Evolutionary conservation across 768 basidiomycete genomes (phyloP).

Genomic region (Suillus luteus): DNA sequence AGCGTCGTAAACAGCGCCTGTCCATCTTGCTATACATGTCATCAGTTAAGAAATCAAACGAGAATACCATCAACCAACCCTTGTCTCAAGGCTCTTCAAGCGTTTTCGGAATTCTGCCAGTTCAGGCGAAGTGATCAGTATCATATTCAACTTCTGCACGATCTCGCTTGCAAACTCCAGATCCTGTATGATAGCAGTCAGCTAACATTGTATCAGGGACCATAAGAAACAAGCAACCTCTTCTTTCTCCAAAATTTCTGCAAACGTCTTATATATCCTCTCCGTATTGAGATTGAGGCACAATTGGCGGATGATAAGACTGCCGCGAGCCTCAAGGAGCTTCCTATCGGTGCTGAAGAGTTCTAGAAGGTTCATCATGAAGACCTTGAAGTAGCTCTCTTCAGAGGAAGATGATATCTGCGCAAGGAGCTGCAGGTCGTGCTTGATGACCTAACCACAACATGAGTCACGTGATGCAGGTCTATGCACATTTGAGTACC

Average conservation of each 20-base stretch:
- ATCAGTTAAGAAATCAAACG: slow-evolving; percentile 4
- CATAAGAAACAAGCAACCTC: slow-evolving; percentile 58
- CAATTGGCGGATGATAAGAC: slow-evolving; percentile 92
- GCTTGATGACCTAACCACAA: slow-evolving; percentile 79
- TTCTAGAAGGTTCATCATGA: slow-evolving; percentile 94
- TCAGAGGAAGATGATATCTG: slow-evolving; percentile 97
- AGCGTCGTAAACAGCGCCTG: slow-evolving; percentile 93
- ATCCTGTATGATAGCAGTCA: slow-evolving; percentile 55
- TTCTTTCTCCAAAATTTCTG: slow-evolving; percentile 97
- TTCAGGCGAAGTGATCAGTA: slow-evolving; percentile 94
- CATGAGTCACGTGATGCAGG: slow-evolving; percentile 8
- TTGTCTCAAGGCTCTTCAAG: slow-evolving; percentile 89
- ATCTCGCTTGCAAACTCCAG: slow-evolving; percentile 97
- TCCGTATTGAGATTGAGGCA: slow-evolving; percentile 95
- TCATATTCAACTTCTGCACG: slow-evolving; percentile 96
- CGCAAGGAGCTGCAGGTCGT: slow-evolving; percentile 92
- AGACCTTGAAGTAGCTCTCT: slow-evolving; percentile 92
- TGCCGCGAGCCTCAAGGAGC: slow-evolving; percentile 88
- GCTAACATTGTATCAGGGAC: neutral
- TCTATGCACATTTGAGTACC: slow-evolving; percentile 40
- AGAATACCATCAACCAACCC: slow-evolving; percentile 50
- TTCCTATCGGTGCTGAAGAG: slow-evolving; percentile 94
- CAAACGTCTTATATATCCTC: slow-evolving; percentile 92
- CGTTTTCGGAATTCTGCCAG: slow-evolving; percentile 92
- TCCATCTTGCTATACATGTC: slow-evolving; percentile 74